A percentile compares a stretch with the other conserved stretches of the same genome.
These are phyloP conservation scores for Calycina herbarum DNA, from an alignment of 2,329 filamentous ascomycete genomes.

Conservation along the genomic window DNA sequence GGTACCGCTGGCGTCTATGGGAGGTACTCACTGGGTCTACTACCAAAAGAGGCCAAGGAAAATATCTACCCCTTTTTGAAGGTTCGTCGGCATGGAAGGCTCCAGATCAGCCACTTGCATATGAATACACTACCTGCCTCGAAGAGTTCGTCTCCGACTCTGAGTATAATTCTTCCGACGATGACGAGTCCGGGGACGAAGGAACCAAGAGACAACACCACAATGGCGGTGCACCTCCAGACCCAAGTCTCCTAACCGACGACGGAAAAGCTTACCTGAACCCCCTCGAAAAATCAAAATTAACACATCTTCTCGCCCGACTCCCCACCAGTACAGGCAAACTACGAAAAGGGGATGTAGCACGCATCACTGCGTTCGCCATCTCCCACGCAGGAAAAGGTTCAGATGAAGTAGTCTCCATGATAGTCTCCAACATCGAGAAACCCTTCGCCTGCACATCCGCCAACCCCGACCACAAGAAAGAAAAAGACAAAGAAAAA, in stretches of 20 bases:
- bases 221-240: constrained; percentile 43
- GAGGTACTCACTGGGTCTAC: constrained; percentile 72
- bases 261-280: constrained; percentile 63
- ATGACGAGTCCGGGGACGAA: constrained; percentile 66
- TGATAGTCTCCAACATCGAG: constrained; percentile 80
- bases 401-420: constrained; percentile 86
- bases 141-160: constrained; percentile 80
- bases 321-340: constrained; percentile 74
- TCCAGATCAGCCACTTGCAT: constrained; percentile 71
- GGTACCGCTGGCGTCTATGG: constrained; percentile 93
- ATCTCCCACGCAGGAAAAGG: constrained; percentile 83
- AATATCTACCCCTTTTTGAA: constrained; percentile 70
- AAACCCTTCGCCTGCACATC: constrained; percentile 72
- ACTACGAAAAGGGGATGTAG: constrained; percentile 81
- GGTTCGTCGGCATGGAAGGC: constrained; percentile 74
- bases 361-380: constrained; percentile 82
- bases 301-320: constrained; percentile 80
- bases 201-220: constrained; percentile 43
- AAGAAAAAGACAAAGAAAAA: constrained; percentile 41
- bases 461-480: constrained; percentile 60
- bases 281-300: constrained; percentile 78
- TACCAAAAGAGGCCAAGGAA: constrained; percentile 47
- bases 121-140: constrained; percentile 75
- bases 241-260: constrained; percentile 31
- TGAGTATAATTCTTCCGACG: constrained; percentile 84